Evolutionary conservation across 2,329 filamentous ascomycete species (phyloP), one percentile per base, ranked within the genome.

Genomic region (Cylindrodendrum hubeiense): DNA sequence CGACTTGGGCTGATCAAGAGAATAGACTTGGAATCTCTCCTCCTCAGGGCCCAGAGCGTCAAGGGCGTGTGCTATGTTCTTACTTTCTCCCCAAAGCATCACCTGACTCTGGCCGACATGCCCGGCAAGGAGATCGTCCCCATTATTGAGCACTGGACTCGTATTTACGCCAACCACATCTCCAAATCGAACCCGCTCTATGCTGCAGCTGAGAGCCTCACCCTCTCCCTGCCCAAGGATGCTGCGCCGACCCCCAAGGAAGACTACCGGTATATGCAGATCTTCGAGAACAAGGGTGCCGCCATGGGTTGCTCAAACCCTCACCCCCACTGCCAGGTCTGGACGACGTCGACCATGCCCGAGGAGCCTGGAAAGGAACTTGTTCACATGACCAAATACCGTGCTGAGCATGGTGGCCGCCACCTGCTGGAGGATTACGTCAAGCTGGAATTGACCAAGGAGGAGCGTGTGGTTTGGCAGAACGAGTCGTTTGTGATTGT

Each of bases 261-360:
- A 57, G 93, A 97, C 80, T 94, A 97, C 74, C 89, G 92, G 58
- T 98, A 97, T 82, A 98, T 99, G 95, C 96, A 99, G 78, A 98
- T 99, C 69, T 99, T 99, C 68, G 96, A 99, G 83, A 99, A 99
- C 85, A 99, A 99, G 82, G 96, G 96, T 55, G 90, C 93, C 1
- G 94, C 95, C 12, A 99, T 99, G 96, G 96, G 96, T 55, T 99
- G 96, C 84, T 98, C 95, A 2, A 99, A 99, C 79, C 96, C 96
- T 1, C 96, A 99, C 79, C 96, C 96, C 0, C 96, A 99, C 81
- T 95, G 96, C 64, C 96, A 99, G 79, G 87, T 98, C 67, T 99
- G 96, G 96, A 96, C 94, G 2, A 97, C 95, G 0, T 97, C 93
- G 22, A 92, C 90, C 7, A 83, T 98, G 71, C 96, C 96, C 0